Evolutionary conservation across 2,329 filamentous ascomycete genomes (phyloP), one percentile per base, ranked within the genome.

Genomic region (Drechslerella stenobrocha): DNA sequence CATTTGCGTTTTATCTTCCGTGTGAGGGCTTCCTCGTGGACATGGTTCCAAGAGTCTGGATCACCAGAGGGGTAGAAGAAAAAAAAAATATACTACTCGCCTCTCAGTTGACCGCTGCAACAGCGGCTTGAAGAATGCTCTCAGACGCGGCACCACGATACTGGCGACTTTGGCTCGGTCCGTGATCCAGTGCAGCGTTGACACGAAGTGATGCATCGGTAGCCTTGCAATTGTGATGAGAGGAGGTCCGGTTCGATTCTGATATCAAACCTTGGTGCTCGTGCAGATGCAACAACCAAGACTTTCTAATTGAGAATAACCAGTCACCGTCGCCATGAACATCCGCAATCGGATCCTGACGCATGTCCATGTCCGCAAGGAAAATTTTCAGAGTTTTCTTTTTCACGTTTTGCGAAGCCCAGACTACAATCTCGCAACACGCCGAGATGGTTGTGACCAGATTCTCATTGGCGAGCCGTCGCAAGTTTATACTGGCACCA

Each of bases 211-310:
- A 20, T 15, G 34, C 3, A 9, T 37, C 34, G 34, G n/a, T n/a
- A n/a, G 28, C 11, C 13, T 6, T 4, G 34, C 8, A 15, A 13
- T 37, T 37, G 7, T 15, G 34, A 7, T 37, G 6, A 15, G 15
- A 11, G 6, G 34, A 37, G 4, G 13, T 11, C 15, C n/a, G 8
- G 4, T 37, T n/a, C 13, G 8, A 37, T 4, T 4, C 15, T 11
- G 34, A 37, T 4, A 4, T 6, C n/a, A 37, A 37, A n/a, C n/a
- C 8, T 47, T 65, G 30, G 46, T 22, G 30, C 48, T 48, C 28
- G 58, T 65, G 60, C 60, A 65, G n/a, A 65, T 65, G 60, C 60
- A 65, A 34, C 47, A 52, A 65, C 52, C 52, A 48, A 35, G 40
- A 46, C 32, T 59, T 66, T 66, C n/a, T n/a, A n/a, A n/a, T 61